Conservation (phyloP, 441 rosid species). For the Euphorbia neoarborescens region DNA sequence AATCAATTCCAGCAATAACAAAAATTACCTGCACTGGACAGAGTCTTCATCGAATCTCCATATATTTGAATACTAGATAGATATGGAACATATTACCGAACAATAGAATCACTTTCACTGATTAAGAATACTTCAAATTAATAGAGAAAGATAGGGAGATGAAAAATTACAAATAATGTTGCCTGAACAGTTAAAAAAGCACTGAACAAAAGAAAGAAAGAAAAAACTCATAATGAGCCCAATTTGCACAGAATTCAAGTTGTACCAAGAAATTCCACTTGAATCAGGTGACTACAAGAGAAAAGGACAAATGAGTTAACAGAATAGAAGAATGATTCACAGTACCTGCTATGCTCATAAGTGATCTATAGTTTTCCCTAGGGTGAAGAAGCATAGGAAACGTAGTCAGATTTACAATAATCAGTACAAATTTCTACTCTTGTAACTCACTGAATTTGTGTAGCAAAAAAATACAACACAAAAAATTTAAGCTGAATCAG, state of each 20-base stretch:
- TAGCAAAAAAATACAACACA: background rate
- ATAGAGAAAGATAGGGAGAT: background rate
- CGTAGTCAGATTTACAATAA: background rate
- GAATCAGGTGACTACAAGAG: conserved; percentile 58
- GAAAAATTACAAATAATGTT: background rate
- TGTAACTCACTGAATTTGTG: background rate
- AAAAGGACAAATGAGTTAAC: conserved; percentile 16
- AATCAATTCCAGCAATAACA: background rate
- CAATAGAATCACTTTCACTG: conserved; percentile 46
- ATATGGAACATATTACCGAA: conserved; percentile 73
- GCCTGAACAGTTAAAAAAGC: background rate
- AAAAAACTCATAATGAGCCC: conserved; percentile 80
- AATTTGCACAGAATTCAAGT: conserved; percentile 66
- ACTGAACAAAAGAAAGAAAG: conserved; percentile 5
- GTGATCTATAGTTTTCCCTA: background rate
- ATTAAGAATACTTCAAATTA: background rate
- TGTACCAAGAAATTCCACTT: conserved; percentile 83
- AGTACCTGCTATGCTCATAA: background rate
- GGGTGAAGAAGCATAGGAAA: background rate
- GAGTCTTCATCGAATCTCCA: conserved; percentile 31
- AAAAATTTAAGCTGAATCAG: background rate
- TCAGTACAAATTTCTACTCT: background rate
- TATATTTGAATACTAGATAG: conserved; percentile 63
- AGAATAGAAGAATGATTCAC: conserved; percentile 1
- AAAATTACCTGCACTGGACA: conserved; percentile 38